Base-by-base conservation (phyloP, 192 early-diverging fungal genomes). In the Gigaspora rosea region DNA sequence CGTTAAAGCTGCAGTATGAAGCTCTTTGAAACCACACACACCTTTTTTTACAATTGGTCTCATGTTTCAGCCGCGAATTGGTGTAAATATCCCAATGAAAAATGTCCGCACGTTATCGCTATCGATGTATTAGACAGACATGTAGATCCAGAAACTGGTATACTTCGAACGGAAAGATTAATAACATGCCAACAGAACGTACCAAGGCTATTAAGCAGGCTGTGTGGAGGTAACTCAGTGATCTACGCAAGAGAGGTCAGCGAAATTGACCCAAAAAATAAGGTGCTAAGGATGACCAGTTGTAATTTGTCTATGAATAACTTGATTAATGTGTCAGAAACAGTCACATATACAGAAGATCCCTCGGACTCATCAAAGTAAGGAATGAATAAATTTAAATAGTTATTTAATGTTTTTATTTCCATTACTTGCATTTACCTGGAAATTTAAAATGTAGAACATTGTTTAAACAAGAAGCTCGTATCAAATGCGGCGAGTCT, bases 81-180 rank as follows among this genome's bases (percentile, higher is more conserved):
- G 92, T 90, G 91, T 84, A 99, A 99, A 83, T 99, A 99, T 86
- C 98, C 98, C 0, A 99, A 99, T 84, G 93, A 94, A 27, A 84
- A 93, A 54, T 92, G 95, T 41, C 89, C 91, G 62, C 98, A 99
- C 79, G 97, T 99, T 58, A 77, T 92, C 32, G 92, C 93, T 73
- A 95, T 97, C 51, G 98, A 98, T 85, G 88, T 94, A 4, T 86
- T 99, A 66, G 87, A 91, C 72, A 90, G 95, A 59, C 78, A 85
- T 8, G 83, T 99, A 35, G 93, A 95, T 80, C 89, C 92, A 11
- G 86, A 85, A 51, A 95, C 94, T 0, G 96, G 96, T 61, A 79
- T 97, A 50, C 85, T 99, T 54, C 87, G 86, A 59, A 96, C 96
- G 10, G 94, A 97, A 83, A 90, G 98, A n/a, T 87, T 99, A 41